Evolutionary conservation across 139 green algal genomes (phyloP).

Genomic region (Micractinium sp.): DNA sequence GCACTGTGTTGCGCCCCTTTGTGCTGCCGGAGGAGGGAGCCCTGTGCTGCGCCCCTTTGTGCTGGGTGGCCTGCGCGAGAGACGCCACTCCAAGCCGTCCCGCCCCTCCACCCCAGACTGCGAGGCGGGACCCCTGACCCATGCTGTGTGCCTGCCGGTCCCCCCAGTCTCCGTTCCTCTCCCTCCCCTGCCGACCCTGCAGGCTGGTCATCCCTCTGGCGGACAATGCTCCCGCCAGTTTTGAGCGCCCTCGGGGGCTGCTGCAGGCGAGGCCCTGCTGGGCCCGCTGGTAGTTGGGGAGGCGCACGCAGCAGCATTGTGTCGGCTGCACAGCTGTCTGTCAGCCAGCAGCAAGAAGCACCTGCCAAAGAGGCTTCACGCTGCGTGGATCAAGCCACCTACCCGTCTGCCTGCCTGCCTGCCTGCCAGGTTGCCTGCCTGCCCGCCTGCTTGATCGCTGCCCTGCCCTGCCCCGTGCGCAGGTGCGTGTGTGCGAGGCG

Average conservation of each 20-base stretch:
- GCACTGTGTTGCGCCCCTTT: constrained; percentile 40
- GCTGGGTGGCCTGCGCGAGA: too few species aligned
- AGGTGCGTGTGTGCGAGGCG: constrained; percentile 34
- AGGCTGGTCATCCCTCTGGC: constrained; percentile 3
- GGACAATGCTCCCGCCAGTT: neutral
- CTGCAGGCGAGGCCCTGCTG: neutral
- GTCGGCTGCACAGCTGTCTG: neutral
- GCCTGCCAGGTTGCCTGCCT: neutral
- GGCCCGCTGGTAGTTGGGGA: neutral
- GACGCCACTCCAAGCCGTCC: too few species aligned
- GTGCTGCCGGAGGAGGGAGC: constrained; percentile 34
- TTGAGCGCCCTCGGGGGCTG: constrained; percentile 11
- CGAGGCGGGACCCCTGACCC: too few species aligned
- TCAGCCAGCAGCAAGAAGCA: too few species aligned
- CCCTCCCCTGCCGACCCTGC: neutral
- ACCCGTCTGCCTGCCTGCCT: neutral
- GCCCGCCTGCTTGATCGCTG: neutral
- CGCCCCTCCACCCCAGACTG: too few species aligned
- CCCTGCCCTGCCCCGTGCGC: constrained; percentile 6
- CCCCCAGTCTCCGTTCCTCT: too few species aligned
- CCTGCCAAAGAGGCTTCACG: too few species aligned
- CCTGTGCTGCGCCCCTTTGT: too few species aligned
- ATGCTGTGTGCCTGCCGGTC: neutral
- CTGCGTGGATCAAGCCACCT: neutral
- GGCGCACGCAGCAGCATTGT: neutral